Conservation (phyloP, 495 filamentous ascomycete species). For the Hypoxylon lienhwacheense region DNA sequence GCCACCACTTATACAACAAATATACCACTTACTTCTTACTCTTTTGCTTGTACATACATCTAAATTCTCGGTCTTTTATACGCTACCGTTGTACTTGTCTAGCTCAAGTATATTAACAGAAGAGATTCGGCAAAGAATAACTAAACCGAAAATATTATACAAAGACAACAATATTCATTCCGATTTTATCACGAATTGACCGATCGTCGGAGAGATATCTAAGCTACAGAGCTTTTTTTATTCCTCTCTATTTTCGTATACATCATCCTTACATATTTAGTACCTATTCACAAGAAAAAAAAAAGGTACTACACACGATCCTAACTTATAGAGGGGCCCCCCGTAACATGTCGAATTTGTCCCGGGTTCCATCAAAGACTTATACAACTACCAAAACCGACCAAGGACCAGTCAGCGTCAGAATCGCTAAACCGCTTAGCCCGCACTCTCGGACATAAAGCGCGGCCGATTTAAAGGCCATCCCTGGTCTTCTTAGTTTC, state of each 20-base stretch:
- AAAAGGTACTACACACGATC: no score
- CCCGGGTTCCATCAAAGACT: constrained; percentile 31
- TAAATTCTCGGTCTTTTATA: no score
- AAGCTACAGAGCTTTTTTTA: constrained; percentile 6
- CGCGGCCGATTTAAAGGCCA: constrained; percentile 32
- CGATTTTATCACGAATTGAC: no score
- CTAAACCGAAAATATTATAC: no score
- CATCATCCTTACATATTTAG: constrained; percentile 33
- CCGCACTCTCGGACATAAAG: constrained; percentile 39
- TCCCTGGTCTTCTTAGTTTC: constrained; percentile 29
- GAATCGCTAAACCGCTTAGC: constrained; percentile 15
- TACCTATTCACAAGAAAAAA: no score
- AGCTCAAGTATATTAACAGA: neutral
- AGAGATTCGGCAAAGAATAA: neutral
- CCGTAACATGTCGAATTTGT: constrained; percentile 19
- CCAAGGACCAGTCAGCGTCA: constrained; percentile 34
- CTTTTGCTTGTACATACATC: no score
- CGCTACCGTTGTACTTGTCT: no score
- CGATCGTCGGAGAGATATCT: no score
- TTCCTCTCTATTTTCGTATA: constrained; percentile 3
- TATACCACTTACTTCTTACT: no score
- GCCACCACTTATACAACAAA: constrained; percentile 9
- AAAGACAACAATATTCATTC: no score
- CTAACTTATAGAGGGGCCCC: no score
- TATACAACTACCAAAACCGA: constrained; percentile 33